A percentile compares a stretch with the other conserved stretches of the same genome.
phyloP scores from a whole-genome alignment of 2,329 filamentous ascomycete genomes.

The Colletotrichum orbiculare region DNA sequence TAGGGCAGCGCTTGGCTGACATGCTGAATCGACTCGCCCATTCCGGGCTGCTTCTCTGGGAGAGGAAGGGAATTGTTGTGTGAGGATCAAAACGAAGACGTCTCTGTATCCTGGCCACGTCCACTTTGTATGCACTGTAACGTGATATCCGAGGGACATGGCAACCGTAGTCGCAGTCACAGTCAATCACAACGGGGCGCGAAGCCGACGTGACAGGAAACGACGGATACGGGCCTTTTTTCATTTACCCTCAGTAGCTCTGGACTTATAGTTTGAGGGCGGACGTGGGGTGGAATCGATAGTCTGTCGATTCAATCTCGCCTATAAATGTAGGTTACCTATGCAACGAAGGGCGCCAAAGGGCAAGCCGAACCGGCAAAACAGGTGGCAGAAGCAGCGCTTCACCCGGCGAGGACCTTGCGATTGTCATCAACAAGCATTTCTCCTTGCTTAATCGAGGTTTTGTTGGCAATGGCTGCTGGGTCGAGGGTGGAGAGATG shows the following conservation, averaged over 20 bases:
- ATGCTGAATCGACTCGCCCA: conserved; percentile 11
- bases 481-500: too few species aligned
- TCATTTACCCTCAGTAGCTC: neutral
- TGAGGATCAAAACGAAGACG: too few species aligned
- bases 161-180: neutral
- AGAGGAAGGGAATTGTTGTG: neutral
- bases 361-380: too few species aligned
- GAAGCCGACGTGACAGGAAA: neutral
- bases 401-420: too few species aligned
- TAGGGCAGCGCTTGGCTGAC: conserved; percentile 6
- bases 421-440: too few species aligned
- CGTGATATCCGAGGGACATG: conserved; percentile 33
- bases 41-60: conserved; percentile 4
- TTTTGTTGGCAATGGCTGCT: too few species aligned
- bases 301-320: conserved; percentile 7
- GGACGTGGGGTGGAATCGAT: neutral
- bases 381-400: too few species aligned
- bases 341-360: too few species aligned
- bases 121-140: conserved; percentile 30
- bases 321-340: neutral
- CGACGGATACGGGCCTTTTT: neutral
- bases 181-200: too few species aligned
- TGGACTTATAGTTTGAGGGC: neutral
- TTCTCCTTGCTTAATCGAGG: too few species aligned
- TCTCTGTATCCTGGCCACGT: neutral